A percentile compares a stretch with the other conserved stretches of the same genome.
phyloP scores from a whole-genome alignment of 495 filamentous ascomycete species.

The Neurospora pannonica region DNA sequence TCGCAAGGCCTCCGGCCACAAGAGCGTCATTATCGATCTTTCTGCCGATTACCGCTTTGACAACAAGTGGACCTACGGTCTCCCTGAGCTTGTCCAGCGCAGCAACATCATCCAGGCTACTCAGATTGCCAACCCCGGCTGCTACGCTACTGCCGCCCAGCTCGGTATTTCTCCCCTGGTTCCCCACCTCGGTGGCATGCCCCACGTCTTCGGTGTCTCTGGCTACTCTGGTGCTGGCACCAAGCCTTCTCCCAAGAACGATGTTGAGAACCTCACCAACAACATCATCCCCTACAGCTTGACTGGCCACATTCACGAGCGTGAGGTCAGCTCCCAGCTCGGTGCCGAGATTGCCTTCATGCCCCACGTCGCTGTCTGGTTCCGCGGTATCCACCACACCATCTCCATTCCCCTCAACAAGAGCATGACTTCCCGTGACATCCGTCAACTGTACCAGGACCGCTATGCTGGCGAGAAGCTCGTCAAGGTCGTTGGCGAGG shows the following conservation, averaged over 20 bases:
- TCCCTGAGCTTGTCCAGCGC: slow-evolving; percentile 78
- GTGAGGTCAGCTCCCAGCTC: slow-evolving; percentile 75
- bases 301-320: slow-evolving; percentile 94
- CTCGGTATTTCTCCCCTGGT: slow-evolving; percentile 80
- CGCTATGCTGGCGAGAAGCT: slow-evolving; percentile 91
- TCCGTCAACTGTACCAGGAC: slow-evolving; percentile 91
- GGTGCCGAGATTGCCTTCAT: slow-evolving; percentile 75
- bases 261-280: slow-evolving; percentile 74
- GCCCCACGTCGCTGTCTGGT: slow-evolving; percentile 94
- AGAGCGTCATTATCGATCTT: slow-evolving; percentile 82
- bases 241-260: slow-evolving; percentile 92
- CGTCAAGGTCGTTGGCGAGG: slow-evolving; percentile 83
- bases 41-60: slow-evolving; percentile 95
- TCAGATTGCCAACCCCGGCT: slow-evolving; percentile 89
- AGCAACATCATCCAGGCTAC: slow-evolving; percentile 71
- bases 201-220: slow-evolving; percentile 85
- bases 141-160: slow-evolving; percentile 95
- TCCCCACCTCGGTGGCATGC: slow-evolving; percentile 66
- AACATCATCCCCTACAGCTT: slow-evolving; percentile 91
- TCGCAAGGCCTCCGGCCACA: slow-evolving; percentile 44
- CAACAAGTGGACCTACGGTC: slow-evolving; percentile 84
- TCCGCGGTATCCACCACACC: slow-evolving; percentile 91
- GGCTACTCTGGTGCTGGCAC: slow-evolving; percentile 96
- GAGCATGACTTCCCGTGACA: slow-evolving; percentile 80
- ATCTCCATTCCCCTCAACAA: slow-evolving; percentile 81